These are phyloP conservation scores for Bacidia gigantensis DNA, from an alignment of 495 filamentous ascomycete genomes.

Conservation along the genomic window DNA sequence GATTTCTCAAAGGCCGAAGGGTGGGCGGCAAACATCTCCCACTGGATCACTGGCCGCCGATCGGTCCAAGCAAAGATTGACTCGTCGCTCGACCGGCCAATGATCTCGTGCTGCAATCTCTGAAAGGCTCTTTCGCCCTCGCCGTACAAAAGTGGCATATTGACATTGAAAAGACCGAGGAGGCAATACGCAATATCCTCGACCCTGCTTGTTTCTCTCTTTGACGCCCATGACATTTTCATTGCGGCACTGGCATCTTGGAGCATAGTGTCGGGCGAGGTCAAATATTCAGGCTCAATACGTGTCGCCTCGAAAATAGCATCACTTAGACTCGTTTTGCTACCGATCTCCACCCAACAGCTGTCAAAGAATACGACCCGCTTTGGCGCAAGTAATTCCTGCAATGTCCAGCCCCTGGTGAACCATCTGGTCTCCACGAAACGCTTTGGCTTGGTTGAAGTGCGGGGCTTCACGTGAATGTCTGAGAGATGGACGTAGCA, in stretches of 20 bases:
- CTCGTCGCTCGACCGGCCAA: slow-evolving; percentile 15
- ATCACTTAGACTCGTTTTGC: slow-evolving; percentile 12
- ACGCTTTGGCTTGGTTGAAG: no score
- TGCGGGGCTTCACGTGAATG: no score
- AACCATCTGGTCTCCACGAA: slow-evolving; percentile 24
- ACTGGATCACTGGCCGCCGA: not conserved
- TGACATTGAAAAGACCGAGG: slow-evolving; percentile 31
- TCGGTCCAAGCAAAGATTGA: slow-evolving; percentile 19
- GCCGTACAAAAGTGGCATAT: slow-evolving; percentile 33
- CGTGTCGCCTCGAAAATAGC: slow-evolving; percentile 5
- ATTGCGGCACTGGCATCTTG: slow-evolving; percentile 21
- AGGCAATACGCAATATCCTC: slow-evolving; percentile 33
- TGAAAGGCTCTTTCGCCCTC: slow-evolving; percentile 25
- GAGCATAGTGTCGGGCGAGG: slow-evolving; percentile 1
- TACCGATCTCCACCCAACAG: slow-evolving; percentile 18
- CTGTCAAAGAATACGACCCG: slow-evolving; percentile 16
- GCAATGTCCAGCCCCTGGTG: slow-evolving; percentile 29
- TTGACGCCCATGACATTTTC: slow-evolving; percentile 29
- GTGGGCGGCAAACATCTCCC: not conserved
- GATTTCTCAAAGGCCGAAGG: not conserved
- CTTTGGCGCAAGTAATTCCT: slow-evolving; percentile 25
- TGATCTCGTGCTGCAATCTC: slow-evolving; percentile 26
- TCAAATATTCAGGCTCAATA: slow-evolving; percentile 12
- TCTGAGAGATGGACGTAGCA: slow-evolving; percentile 25
- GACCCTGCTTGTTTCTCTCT: slow-evolving; percentile 19